These are phyloP conservation scores for Fusarium oxysporum DNA, from an alignment of 2,329 filamentous ascomycete species.

Conservation along the genomic window DNA sequence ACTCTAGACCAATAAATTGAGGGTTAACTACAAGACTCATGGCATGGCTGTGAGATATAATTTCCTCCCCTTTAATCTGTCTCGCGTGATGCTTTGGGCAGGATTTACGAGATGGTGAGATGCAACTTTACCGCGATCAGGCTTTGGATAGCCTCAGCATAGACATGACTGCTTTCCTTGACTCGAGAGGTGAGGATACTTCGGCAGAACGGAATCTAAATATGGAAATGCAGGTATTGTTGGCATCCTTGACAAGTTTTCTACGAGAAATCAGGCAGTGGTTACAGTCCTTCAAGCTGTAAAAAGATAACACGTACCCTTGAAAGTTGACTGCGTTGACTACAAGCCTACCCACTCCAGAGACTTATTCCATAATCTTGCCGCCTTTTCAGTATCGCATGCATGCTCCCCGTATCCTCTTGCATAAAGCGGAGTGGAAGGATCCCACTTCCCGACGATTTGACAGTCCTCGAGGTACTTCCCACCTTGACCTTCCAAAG, in stretches of 20 bases:
- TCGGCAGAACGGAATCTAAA: no score
- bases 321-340: no score
- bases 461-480: slow-evolving; percentile 17
- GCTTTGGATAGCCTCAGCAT: neutral
- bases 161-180: no score
- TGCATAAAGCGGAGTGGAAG: neutral
- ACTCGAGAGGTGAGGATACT: no score
- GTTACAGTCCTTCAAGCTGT: no score
- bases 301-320: no score
- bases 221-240: no score
- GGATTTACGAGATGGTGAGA: no score
- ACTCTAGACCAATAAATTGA: neutral
- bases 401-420: slow-evolving; percentile 3
- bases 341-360: neutral
- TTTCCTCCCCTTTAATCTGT: neutral
- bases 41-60: neutral
- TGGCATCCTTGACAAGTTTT: no score
- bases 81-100: neutral
- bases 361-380: neutral
- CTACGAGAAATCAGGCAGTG: no score
- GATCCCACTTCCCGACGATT: neutral
- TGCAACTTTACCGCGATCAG: neutral
- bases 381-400: neutral
- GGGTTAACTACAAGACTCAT: neutral
- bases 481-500: neutral